Conservation (phyloP, 345 rosid species). For the Lenwebbia sp. region DNA sequence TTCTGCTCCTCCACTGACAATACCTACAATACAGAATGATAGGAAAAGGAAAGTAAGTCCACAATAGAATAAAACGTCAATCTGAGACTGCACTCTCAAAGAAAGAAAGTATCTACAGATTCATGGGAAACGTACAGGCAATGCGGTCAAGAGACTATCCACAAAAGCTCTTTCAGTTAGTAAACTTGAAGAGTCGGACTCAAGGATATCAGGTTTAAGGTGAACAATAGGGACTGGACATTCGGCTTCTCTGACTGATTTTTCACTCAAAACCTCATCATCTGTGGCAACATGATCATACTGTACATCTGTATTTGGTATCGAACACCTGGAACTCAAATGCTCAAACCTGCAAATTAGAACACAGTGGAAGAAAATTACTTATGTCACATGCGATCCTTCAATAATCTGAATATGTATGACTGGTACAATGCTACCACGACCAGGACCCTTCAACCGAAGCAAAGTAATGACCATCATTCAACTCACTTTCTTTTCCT, state of each 20-base stretch:
- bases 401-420: not conserved
- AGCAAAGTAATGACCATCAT: not conserved
- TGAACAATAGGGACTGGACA: constrained; percentile 55
- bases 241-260: constrained; percentile 19
- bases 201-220: constrained; percentile 47
- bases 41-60: not conserved
- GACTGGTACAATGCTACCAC: not conserved
- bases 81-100: not conserved
- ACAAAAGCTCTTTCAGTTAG: constrained; percentile 49
- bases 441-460: not conserved
- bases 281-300: constrained; percentile 32
- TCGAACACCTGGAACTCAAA: constrained; percentile 47
- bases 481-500: not conserved
- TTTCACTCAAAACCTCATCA: constrained; percentile 33
- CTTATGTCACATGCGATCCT: not conserved
- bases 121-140: constrained; percentile 45
- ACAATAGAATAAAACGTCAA: not conserved
- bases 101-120: not conserved
- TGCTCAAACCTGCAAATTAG: constrained; percentile 28
- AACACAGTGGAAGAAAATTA: not conserved
- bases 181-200: constrained; percentile 47
- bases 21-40: constrained; percentile 33
- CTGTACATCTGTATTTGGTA: constrained; percentile 44
- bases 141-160: constrained; percentile 57
- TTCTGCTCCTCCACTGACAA: constrained; percentile 83